Percentiles rank a stretch among this genome's conserved stretches.
Evolutionary conservation across 176 grass and related monocot species (phyloP).

Genomic region (Aegilops sharonensis): DNA sequence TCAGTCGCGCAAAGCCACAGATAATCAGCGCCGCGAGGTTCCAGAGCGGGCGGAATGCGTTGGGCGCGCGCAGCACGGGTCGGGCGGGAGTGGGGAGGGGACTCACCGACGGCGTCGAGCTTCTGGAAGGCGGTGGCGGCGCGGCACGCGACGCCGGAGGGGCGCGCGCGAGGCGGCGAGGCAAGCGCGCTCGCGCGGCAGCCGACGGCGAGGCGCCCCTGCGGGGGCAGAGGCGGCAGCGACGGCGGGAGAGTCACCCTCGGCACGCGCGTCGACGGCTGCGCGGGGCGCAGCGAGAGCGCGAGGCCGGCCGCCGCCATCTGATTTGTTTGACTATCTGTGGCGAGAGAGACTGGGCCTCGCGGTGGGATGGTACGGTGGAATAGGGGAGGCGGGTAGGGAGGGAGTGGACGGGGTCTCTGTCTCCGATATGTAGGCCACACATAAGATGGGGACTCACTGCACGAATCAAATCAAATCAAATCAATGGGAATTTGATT

Average conservation of each 20-base stretch:
- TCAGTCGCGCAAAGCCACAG: background rate
- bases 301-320: conserved; percentile 27
- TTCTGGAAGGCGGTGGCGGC: conserved; percentile 36
- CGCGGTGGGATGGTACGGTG: too few relatives aligned
- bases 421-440: too few relatives aligned
- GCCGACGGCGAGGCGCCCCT: background rate
- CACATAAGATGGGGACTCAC: too few relatives aligned
- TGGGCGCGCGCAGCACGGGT: too few relatives aligned
- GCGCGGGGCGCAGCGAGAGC: conserved; percentile 24
- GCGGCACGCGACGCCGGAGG: background rate
- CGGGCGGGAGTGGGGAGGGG: background rate
- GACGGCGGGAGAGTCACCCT: conserved; percentile 1
- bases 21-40: too few relatives aligned
- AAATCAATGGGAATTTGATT: too few relatives aligned
- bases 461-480: too few relatives aligned
- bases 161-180: background rate
- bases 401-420: too few relatives aligned
- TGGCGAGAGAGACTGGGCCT: background rate
- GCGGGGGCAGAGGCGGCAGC: background rate
- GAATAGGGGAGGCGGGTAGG: background rate
- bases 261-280: background rate
- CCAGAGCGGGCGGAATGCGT: too few relatives aligned
- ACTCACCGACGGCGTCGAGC: conserved; percentile 49
- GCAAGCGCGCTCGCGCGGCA: background rate
- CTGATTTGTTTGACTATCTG: background rate